Evolutionary conservation across 495 filamentous ascomycete species (phyloP), one percentile per base, ranked within the genome.

Genomic region (Xylaria venustula): DNA sequence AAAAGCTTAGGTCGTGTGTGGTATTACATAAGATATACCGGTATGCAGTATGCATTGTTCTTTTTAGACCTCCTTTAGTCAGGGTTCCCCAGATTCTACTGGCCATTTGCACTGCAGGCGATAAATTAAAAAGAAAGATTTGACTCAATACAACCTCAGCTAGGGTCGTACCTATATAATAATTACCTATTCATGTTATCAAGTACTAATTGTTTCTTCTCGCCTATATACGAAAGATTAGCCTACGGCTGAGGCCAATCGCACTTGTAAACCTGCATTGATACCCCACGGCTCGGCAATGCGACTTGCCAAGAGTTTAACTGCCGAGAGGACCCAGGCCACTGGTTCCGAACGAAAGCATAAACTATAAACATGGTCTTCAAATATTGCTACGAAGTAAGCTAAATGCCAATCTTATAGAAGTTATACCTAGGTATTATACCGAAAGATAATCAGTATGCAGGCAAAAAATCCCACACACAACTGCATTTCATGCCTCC

Each of bases 81-180:
- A 42, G 22, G 36, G 14, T 54, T 54, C 52, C 52, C 52, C 52
- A 30, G 52, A 30, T 54, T 54, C 23, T 34, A 19, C 34, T 54
- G 42, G 23, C 5, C 30, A 34, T 34, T 5, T 34, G 5, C 30
- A 11, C 11, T n/a, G n/a, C n/a, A n/a, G n/a, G n/a, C n/a, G n/a
- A n/a, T n/a, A n/a, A n/a, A n/a, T n/a, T n/a, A n/a, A n/a, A n/a
- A n/a, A n/a, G n/a, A n/a, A n/a, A n/a, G n/a, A n/a, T n/a, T n/a
- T n/a, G n/a, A n/a, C n/a, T 3, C 3, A 40, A 40, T 40, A 9
- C 6, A 15, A 40, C 37, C 37, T 34, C 37, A 40, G 14, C 14
- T 40, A 34, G 30, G 30, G 30, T 34, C 11, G 11, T 34, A 34
- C 5, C 30, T 34, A 34, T 34, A 11, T 34, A 5, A 5, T 34